These are phyloP conservation scores for Sporobolomyces phaffii DNA, from an alignment of 768 basidiomycete species.

Conservation along the genomic window DNA sequence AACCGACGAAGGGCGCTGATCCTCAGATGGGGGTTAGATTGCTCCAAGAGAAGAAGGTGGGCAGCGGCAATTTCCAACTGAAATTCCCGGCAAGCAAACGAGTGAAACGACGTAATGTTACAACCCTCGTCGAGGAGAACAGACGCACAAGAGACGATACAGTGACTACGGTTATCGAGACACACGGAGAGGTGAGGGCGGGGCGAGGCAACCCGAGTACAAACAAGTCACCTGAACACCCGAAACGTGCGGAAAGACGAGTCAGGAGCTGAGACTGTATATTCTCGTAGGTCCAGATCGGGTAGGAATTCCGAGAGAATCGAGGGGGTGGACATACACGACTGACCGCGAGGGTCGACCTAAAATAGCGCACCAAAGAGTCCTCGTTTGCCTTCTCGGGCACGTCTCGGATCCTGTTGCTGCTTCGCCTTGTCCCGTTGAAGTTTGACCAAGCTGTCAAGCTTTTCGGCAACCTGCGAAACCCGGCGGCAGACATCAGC, in stretches of 20 bases:
- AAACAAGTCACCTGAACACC: too few relatives aligned
- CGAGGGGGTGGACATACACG: neutral
- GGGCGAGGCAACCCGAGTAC: too few relatives aligned
- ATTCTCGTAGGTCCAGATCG: neutral
- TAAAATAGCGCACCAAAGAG: slow-evolving; percentile 61
- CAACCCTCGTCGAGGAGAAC: neutral
- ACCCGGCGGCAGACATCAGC: neutral
- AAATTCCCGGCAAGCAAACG: neutral
- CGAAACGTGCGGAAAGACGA: too few relatives aligned
- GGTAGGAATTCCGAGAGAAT: neutral
- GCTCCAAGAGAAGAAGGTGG: neutral
- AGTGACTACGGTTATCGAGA: too few relatives aligned
- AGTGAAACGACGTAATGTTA: neutral
- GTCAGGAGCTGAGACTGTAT: neutral
- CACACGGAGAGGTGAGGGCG: too few relatives aligned
- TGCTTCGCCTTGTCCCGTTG: slow-evolving; percentile 58
- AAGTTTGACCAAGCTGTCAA: slow-evolving; percentile 82
- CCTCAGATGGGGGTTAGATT: neutral
- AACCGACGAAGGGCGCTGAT: too few relatives aligned
- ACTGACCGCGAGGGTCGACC: neutral
- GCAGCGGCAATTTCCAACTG: neutral
- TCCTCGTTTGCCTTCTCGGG: slow-evolving; percentile 57
- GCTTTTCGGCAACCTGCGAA: slow-evolving; percentile 81
- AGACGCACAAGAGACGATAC: neutral
- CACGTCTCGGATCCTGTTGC: neutral